phyloP scores from a whole-genome alignment of 1,284 basidiomycete genomes.

The Ustilago cynodontis region DNA sequence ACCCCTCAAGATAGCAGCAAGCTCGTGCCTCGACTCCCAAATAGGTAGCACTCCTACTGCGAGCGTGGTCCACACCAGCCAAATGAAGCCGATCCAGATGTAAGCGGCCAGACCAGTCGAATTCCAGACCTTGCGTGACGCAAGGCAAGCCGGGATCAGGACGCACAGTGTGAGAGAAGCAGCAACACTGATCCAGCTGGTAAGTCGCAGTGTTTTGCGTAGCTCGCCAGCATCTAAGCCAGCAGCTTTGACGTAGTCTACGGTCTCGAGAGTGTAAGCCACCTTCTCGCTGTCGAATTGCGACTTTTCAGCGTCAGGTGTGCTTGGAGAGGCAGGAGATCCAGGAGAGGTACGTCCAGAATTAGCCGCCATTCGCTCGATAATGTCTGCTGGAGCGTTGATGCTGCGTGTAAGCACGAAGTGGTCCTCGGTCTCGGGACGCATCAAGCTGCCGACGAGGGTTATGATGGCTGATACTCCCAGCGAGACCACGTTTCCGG shows the following conservation, averaged over 20 bases:
- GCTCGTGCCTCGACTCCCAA: constrained; percentile 81
- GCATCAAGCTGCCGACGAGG: constrained; percentile 70
- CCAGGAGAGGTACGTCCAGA: constrained; percentile 17
- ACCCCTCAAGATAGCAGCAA: constrained; percentile 76
- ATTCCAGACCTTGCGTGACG: constrained; percentile 54
- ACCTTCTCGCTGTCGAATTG: constrained; percentile 37
- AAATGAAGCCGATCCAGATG: constrained; percentile 76
- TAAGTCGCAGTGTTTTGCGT: constrained; percentile 32
- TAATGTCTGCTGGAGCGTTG: constrained; percentile 58
- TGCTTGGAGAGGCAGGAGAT: constrained; percentile 4
- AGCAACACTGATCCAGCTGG: constrained; percentile 46
- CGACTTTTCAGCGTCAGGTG: constrained; percentile 22
- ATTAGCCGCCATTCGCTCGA: constrained; percentile 28
- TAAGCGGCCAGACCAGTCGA: constrained; percentile 62
- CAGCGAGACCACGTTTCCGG: constrained; percentile 88
- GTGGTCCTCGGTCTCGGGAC: constrained; percentile 62
- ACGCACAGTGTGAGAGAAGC: constrained; percentile 57
- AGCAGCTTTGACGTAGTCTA: constrained; percentile 47
- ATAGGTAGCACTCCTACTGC: constrained; percentile 85
- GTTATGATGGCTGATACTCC: constrained; percentile 83
- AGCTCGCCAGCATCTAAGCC: constrained; percentile 59
- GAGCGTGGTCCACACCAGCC: constrained; percentile 78
- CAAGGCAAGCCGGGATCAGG: constrained; percentile 59
- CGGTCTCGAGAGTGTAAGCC: constrained; percentile 28
- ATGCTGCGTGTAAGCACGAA: constrained; percentile 64